Evolutionary conservation across 805 yeast genomes (phyloP).

Genomic region (Saturnispora halmiae): DNA sequence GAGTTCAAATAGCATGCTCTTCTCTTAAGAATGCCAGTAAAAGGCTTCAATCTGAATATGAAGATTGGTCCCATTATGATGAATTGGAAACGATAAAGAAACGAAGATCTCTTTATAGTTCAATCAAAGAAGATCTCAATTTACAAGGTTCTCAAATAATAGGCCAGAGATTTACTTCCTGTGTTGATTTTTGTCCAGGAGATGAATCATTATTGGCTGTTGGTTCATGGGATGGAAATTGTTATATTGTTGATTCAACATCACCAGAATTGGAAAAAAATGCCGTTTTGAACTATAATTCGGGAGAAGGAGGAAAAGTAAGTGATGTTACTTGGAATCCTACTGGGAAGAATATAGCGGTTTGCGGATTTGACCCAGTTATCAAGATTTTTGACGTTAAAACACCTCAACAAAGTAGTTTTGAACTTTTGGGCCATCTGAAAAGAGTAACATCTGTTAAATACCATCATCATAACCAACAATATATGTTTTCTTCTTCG

Average conservation of each 20-base stretch:
- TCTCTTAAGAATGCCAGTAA: conserved; percentile 40
- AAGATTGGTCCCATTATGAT: conserved; percentile 26
- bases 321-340: conserved; percentile 60
- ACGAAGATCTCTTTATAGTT: conserved; percentile 15
- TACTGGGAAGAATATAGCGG: conserved; percentile 27
- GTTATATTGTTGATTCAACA: conserved; percentile 42
- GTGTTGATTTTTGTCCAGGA: conserved; percentile 38
- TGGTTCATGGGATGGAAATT: conserved; percentile 80
- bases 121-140: conserved; percentile 29
- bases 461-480: conserved; percentile 59
- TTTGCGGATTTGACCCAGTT: conserved; percentile 37
- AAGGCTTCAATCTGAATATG: conserved; percentile 33
- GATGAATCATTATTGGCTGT: conserved; percentile 36
- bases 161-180: conserved; percentile 60
- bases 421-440: conserved; percentile 37
- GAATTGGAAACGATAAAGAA: conserved; percentile 11
- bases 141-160: conserved; percentile 62
- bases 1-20: conserved; percentile 42
- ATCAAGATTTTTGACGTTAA: conserved; percentile 20
- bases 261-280: too few species aligned
- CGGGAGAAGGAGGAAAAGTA: conserved; percentile 49
- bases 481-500: conserved; percentile 58
- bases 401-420: not conserved
- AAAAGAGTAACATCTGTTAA: conserved; percentile 50
- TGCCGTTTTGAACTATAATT: conserved; percentile 27